Base-by-base conservation (phyloP, 2,329 filamentous ascomycete species). In the Diaporthe sp. region DNA sequence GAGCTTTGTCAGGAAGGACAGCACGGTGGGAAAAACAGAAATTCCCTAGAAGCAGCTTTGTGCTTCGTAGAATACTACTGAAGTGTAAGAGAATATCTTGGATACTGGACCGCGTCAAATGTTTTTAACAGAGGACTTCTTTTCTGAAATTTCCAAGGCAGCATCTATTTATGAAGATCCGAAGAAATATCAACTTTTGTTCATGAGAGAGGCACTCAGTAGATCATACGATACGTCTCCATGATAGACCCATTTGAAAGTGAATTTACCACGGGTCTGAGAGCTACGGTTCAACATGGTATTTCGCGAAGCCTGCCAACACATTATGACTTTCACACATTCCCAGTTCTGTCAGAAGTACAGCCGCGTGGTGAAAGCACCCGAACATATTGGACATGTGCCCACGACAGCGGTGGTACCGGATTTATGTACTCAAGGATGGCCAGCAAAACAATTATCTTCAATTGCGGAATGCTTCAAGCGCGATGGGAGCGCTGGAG, bases 61-160 rank as follows among this genome's bases (percentile, higher is more conserved):
- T 39, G 37, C 37, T 39, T 39, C 37, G 0, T 12, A 0, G 37
- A 39, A 39, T 0, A 51, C 0, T 4, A n/a, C 1, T n/a, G 8
- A 10, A n/a, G 17, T 25, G 4, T 2, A 22, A n/a, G 46, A 12
- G 46, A 4, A 28, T 28, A 15, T 3, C n/a, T 7, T 0, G 12
- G 9, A 53, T 15, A 28, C 28, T 53, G 51, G 51, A 25, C 51
- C 51, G 12, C n/a, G 51, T 28, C n/a, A 12, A 17, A 28, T 9
- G 17, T 3, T 5, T 28, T n/a, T 4, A 13, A 3, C n/a, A 25
- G 6, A 15, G 0, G 22, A 4, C n/a, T 28, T 28, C 4, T 5
- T 53, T 53, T 28, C 51, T 53, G n/a, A 28, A 53, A 28, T 53
- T 4, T 12, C 17, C 22, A 12, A 12, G n/a, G n/a, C 10, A 53